Percentiles rank a stretch among this genome's conserved stretches.
Conservation (phyloP, 140 eudicot species). For the Flaveria floridana region DNA sequence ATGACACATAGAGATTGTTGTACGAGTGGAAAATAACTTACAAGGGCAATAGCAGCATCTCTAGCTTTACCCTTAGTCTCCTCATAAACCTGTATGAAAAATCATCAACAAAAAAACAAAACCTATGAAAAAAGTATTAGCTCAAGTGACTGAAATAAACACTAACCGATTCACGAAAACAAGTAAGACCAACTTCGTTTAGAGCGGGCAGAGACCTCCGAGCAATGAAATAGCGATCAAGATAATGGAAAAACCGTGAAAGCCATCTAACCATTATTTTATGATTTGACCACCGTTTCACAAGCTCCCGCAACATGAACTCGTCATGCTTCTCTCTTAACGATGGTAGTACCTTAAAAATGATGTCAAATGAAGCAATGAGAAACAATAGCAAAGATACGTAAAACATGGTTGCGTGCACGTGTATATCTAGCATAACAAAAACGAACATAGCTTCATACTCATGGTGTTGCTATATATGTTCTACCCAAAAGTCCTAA, state of each 20-base stretch:
- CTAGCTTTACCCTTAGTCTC: conserved; percentile 44
- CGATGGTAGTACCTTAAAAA: conserved; percentile 53
- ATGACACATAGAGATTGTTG: background rate
- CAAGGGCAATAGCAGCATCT: conserved; percentile 60
- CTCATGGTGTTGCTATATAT: background rate
- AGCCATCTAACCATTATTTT: conserved; percentile 81
- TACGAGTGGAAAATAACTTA: conserved; percentile 29
- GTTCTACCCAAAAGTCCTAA: background rate
- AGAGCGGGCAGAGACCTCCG: conserved; percentile 53
- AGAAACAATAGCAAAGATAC: background rate
- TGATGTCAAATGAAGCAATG: background rate
- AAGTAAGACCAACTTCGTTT: conserved; percentile 55
- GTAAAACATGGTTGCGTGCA: background rate
- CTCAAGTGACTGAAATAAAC: background rate
- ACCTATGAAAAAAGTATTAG: background rate
- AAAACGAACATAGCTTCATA: background rate
- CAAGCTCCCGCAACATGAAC: conserved; percentile 72
- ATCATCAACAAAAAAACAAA: background rate
- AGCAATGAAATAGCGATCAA: conserved; percentile 62
- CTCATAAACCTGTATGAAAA: conserved; percentile 49
- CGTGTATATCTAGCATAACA: background rate
- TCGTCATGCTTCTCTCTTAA: conserved; percentile 61
- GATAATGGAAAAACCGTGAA: conserved; percentile 63
- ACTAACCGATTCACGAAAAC: conserved; percentile 64
- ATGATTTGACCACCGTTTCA: conserved; percentile 62